A percentile compares a stretch with the other conserved stretches of the same genome.
Evolutionary conservation across 2,329 filamentous ascomycete species (phyloP).

Genomic region (Cylindrodendrum hubeiense): DNA sequence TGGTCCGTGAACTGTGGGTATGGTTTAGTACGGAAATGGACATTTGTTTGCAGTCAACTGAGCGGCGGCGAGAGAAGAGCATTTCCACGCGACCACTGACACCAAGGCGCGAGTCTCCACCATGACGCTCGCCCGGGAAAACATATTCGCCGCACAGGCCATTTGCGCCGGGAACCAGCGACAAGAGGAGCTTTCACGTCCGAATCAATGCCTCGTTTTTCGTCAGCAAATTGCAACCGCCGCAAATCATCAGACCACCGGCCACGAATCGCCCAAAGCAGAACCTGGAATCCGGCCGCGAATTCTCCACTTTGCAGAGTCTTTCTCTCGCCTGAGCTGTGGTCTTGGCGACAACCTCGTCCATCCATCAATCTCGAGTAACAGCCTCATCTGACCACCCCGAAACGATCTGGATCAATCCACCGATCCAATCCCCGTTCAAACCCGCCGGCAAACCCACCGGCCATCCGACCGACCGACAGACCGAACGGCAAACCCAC

Average conservation of each 20-base stretch:
- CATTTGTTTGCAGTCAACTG: neutral
- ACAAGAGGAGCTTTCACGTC: neutral
- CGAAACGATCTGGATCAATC: neutral
- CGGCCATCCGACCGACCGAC: neutral
- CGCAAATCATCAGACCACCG: constrained; percentile 18
- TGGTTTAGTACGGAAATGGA: constrained; percentile 5
- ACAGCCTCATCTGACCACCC: constrained; percentile 1
- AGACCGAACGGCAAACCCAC: constrained; percentile 2
- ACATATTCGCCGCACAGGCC: constrained; percentile 29
- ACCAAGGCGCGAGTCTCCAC: constrained; percentile 2
- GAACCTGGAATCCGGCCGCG: neutral
- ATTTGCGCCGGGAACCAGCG: neutral
- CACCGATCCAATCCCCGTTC: neutral
- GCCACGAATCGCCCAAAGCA: neutral
- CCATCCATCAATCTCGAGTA: constrained; percentile 15
- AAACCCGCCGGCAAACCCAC: neutral
- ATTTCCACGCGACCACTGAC: constrained; percentile 7
- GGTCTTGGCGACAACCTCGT: constrained; percentile 16
- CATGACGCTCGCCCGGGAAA: constrained; percentile 15
- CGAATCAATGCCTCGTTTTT: constrained; percentile 7
- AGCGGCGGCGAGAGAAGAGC: neutral
- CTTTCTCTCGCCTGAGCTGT: neutral
- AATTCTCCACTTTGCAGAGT: neutral
- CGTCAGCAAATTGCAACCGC: constrained; percentile 8
- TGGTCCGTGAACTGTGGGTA: constrained; percentile 21